Evolutionary conservation across 768 basidiomycete genomes (phyloP).

Genomic region (Phanerodontia chrysosporium): DNA sequence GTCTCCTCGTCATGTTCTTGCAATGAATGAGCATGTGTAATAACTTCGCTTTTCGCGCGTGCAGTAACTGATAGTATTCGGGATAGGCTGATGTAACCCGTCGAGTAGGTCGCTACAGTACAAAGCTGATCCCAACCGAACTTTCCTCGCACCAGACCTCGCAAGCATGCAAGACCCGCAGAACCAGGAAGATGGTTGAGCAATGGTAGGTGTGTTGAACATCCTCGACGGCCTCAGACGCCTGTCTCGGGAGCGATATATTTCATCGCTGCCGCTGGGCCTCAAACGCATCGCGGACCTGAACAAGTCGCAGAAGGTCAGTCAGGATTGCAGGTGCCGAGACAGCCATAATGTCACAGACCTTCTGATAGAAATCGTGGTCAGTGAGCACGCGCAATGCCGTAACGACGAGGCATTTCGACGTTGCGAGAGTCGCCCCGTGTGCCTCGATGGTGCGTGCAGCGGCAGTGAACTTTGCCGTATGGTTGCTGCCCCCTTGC

Average conservation of each 20-base stretch:
- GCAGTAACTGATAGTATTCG: no score
- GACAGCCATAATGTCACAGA: constrained; percentile 23
- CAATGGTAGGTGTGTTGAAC: no score
- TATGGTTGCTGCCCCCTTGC: constrained; percentile 73
- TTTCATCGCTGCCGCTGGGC: not conserved
- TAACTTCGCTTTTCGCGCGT: no score
- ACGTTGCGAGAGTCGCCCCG: constrained; percentile 47
- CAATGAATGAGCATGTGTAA: not conserved
- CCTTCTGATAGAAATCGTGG: constrained; percentile 51
- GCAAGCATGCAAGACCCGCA: not conserved
- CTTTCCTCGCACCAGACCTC: not conserved
- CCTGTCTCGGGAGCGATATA: not conserved
- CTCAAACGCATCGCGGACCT: not conserved
- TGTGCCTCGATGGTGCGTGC: constrained; percentile 62
- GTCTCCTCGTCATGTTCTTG: not conserved
- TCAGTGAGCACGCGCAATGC: constrained; percentile 59
- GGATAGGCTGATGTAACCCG: no score
- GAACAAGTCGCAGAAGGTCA: not conserved
- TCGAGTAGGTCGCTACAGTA: no score
- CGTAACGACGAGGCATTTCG: constrained; percentile 59
- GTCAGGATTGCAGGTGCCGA: not conserved
- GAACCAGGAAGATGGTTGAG: not conserved
- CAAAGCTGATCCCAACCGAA: not conserved
- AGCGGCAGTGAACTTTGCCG: constrained; percentile 57
- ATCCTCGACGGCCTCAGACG: no score